These are phyloP conservation scores for Fonsecaea monophora DNA, from an alignment of 2,329 filamentous ascomycete species.

Conservation along the genomic window DNA sequence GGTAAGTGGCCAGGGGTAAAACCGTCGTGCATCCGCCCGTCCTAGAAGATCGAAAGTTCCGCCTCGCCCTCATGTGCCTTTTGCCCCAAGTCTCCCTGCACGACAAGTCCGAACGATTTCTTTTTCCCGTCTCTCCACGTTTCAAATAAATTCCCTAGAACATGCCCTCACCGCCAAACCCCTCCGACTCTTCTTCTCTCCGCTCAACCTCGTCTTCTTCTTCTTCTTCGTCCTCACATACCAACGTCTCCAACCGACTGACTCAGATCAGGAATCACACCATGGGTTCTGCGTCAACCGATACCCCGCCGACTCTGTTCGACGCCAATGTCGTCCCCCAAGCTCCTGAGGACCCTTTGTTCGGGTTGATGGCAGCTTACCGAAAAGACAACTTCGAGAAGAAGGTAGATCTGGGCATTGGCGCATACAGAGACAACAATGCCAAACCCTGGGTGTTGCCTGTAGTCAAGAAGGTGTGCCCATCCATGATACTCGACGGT, in stretches of 20 bases:
- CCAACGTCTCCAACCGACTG: constrained; percentile 54
- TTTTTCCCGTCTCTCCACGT: constrained; percentile 6
- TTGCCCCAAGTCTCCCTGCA: constrained; percentile 2
- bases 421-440: constrained; percentile 92
- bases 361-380: constrained; percentile 89
- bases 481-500: not conserved
- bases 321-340: constrained; percentile 78
- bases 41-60: constrained; percentile 8
- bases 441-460: constrained; percentile 97
- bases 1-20: not conserved
- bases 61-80: constrained; percentile 1
- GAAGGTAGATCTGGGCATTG: constrained; percentile 95
- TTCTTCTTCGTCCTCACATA: constrained; percentile 54
- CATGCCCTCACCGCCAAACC: constrained; percentile 30
- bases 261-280: constrained; percentile 70
- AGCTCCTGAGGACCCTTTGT: constrained; percentile 93
- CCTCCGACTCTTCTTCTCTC: constrained; percentile 13
- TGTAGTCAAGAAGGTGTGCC: constrained; percentile 85
- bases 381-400: constrained; percentile 74
- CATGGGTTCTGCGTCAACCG: constrained; percentile 62
- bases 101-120: constrained; percentile 9
- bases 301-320: constrained; percentile 65
- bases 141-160: constrained; percentile 6
- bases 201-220: constrained; percentile 41
- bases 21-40: constrained; percentile 19